Evolutionary conservation across 306 rosid genomes (phyloP).

Genomic region (Trifolium fragiferum): DNA sequence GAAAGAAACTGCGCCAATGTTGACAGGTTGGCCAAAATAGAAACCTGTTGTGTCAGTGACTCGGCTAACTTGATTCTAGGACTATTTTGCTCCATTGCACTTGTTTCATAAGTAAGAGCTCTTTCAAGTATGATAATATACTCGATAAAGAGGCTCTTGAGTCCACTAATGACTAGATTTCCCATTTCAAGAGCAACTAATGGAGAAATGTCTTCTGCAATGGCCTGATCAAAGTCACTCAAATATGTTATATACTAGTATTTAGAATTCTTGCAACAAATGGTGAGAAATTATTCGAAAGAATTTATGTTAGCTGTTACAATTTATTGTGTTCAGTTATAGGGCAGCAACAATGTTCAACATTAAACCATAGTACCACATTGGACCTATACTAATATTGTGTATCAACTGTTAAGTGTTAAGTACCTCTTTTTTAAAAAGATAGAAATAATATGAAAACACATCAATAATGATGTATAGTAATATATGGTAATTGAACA

Average conservation of each 20-base stretch:
- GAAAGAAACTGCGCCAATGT: conserved; percentile 51
- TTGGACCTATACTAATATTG: background rate
- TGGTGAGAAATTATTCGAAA: background rate
- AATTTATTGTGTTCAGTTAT: background rate
- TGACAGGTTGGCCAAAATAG: conserved; percentile 71
- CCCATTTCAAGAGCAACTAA: conserved; percentile 63
- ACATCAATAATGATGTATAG: background rate
- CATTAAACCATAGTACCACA: background rate
- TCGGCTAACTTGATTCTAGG: conserved; percentile 54
- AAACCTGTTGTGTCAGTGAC: conserved; percentile 60
- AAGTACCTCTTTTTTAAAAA: background rate
- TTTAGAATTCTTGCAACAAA: background rate
- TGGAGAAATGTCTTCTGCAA: conserved; percentile 58
- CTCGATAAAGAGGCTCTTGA: conserved; percentile 58
- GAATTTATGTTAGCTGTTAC: background rate
- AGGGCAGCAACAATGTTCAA: background rate
- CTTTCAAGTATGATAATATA: conserved; percentile 59
- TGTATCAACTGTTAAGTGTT: background rate
- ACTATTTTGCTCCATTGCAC: conserved; percentile 41
- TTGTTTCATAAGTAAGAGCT: conserved; percentile 49
- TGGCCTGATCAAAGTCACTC: conserved; percentile 48
- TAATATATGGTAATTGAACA: conserved; percentile 22
- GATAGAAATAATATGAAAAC: background rate
- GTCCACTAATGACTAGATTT: conserved; percentile 54
- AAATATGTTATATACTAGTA: conserved; percentile 20